Base-by-base conservation (phyloP, 768 basidiomycete genomes). In the Stropharia rugosoannulata region DNA sequence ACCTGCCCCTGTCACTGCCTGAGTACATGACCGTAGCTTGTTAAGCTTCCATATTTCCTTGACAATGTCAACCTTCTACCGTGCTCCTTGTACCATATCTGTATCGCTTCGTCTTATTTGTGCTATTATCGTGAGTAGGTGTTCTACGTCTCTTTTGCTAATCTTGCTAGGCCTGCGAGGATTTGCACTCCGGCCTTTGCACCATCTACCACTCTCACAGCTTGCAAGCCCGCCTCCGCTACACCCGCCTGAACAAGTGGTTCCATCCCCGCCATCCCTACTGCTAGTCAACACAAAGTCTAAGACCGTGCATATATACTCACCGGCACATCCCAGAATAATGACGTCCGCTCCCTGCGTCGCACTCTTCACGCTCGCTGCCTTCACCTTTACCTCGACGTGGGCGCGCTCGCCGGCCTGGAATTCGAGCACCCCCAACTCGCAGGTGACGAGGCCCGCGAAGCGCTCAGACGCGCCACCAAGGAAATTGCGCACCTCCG, bases 211-310 rank as follows among this genome's bases (percentile, higher is more conserved):
- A 74, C 69, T 7, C 57, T 58, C 13, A 73, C 67, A 22, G 64
- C 54, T 5, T 32, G 37, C 10, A 66, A 57, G 16, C 67, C 69
- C n/a, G 63, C 68, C 12, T 68, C 69, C 7, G 47, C 49, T 16
- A 70, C 69, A 10, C 66, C 67, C 46, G 60, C 45, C 49, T 65
- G 62, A 22, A 74, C 67, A 11, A 72, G 41, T 8, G 50, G 55
- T 57, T 75, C 74, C 71, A 72, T 75, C 4, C 73, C 73, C 4
- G 70, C 65, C 72, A 74, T 76, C 15, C 68, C 69, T 70, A 37
- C 27, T 47, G 6, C 36, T 19, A 39, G 6, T 6, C 12, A 10
- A 11, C 25, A 19, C 18, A 48, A 13, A 16, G 12, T 3, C 7
- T 7, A 16, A 18, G 22, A 40, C 7, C 16, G 5, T n/a, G 9